phyloP scores from a whole-genome alignment of 495 filamentous ascomycete genomes.

The Thermochaetoides thermophila region DNA sequence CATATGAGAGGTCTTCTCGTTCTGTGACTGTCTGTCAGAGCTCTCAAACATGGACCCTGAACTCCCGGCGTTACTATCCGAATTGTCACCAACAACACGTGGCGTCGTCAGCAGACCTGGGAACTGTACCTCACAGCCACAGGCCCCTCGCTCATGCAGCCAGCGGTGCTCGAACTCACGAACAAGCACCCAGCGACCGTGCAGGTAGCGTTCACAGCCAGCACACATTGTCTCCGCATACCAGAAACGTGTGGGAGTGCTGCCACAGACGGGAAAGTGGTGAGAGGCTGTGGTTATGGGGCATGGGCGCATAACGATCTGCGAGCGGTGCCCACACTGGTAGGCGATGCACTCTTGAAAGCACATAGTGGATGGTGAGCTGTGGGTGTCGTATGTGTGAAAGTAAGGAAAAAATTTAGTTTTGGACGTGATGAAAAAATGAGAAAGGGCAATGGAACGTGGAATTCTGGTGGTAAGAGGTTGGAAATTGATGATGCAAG shows the following conservation, averaged over 20 bases:
- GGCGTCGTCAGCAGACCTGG: slow-evolving; percentile 19
- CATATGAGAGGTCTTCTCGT: no score
- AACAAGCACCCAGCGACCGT: slow-evolving; percentile 26
- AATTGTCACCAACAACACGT: slow-evolving; percentile 10
- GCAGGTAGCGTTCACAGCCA: slow-evolving; percentile 22
- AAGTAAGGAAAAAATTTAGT: no score
- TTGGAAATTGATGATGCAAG: no score
- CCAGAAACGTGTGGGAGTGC: slow-evolving; percentile 13
- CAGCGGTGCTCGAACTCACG: slow-evolving; percentile 31
- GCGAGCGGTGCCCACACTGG: slow-evolving; percentile 29
- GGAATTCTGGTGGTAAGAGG: no score
- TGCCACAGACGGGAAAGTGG: slow-evolving; percentile 21
- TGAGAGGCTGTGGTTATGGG: slow-evolving; percentile 24
- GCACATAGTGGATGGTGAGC: slow-evolving; percentile 21
- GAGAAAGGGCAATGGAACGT: no score
- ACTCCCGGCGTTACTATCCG: no score
- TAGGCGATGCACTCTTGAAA: slow-evolving; percentile 28
- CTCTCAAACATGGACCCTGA: no score
- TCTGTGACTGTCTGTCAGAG: no score
- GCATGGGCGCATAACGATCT: slow-evolving; percentile 23
- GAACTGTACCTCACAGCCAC: slow-evolving; percentile 24
- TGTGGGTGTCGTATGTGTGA: background rate
- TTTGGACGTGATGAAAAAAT: background rate
- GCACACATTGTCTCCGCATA: slow-evolving; percentile 23
- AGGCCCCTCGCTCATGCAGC: slow-evolving; percentile 32